Evolutionary conservation across 192 early-diverging fungal genomes (phyloP), one percentile per base, ranked within the genome.

Genomic region (Jimgerdemannia lactiflua): DNA sequence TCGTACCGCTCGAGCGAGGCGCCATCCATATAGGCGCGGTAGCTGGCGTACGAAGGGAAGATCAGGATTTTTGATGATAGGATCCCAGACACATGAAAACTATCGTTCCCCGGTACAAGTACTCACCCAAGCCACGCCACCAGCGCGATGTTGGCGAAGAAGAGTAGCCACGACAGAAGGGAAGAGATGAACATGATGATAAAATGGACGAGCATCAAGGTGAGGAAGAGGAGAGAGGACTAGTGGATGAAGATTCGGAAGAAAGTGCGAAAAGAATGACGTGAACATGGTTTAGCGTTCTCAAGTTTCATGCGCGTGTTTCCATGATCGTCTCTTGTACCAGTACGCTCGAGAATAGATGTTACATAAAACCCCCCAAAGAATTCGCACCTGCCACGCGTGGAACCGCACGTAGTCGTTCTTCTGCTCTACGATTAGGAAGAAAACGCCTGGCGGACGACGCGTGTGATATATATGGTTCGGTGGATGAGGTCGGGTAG

Each of bases 331-430:
- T 29, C 29, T 29, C 29, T 29, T 29, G 29, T 29, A 29, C 29
- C 29, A 29, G n/a, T 82, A 67, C 20, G 2, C 2, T 29, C 17
- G 69, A 2, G 64, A 70, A 67, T 29, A 20, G 40, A 14, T 59
- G 14, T 39, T 39, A 42, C 4, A 11, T 70, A 17, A 59, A 59
- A 10, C 49, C 6, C 49, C 49, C 49, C 49, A 10, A 0, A 59
- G 14, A 59, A 59, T 59, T 59, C 8, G 49, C 78, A 83, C 84
- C 80, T 91, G 90, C 89, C 88, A 91, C 9, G 90, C 90, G 77
- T 91, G 90, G 74, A 90, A 91, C 72, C 89, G 79, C 40, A 90
- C 90, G 75, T 90, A 91, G 70, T 91, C 90, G 76, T 95, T 95
- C 78, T 94, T 92, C 72, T 84, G 86, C 77, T 95, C 94, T 40